phyloP scores from a whole-genome alignment of 192 early-diverging fungal species.

The Rhizophagus prolifer region DNA sequence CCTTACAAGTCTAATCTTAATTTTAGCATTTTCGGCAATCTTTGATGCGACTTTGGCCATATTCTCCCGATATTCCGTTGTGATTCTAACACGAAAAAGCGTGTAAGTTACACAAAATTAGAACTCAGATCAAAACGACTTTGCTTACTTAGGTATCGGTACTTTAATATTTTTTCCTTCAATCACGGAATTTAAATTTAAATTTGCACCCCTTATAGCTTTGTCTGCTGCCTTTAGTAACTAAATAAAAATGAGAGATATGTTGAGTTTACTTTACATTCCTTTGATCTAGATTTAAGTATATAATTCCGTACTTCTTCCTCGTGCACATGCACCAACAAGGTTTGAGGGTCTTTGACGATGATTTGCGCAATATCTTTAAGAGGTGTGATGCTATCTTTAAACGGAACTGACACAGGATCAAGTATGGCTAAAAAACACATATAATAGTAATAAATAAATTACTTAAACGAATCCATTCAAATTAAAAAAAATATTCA shows the following conservation, averaged over 20 bases:
- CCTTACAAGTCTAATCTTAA: constrained; percentile 64
- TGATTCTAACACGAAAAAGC: constrained; percentile 44
- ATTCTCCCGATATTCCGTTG: constrained; percentile 73
- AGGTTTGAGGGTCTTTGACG: constrained; percentile 80
- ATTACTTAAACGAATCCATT: background rate
- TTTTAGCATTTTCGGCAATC: constrained; percentile 67
- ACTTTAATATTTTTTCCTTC: constrained; percentile 72
- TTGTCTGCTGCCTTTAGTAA: constrained; percentile 62
- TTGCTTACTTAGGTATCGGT: constrained; percentile 75
- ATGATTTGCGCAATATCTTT: constrained; percentile 71
- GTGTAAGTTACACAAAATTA: background rate
- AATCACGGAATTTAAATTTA: constrained; percentile 78
- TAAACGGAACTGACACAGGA: constrained; percentile 60
- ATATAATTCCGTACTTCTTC: constrained; percentile 52
- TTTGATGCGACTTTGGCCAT: constrained; percentile 62
- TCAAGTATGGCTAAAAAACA: constrained; percentile 63
- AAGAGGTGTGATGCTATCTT: constrained; percentile 54
- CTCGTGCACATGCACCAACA: constrained; percentile 77
- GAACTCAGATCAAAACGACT: background rate
- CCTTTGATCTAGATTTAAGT: background rate
- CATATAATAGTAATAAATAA: background rate
- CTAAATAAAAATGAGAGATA: constrained; percentile 21
- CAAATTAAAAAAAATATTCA: background rate
- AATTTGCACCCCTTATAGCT: constrained; percentile 71
- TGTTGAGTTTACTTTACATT: background rate